Evolutionary conservation across 2,329 filamentous ascomycete species (phyloP).

Genomic region (Talaromyces piceae): DNA sequence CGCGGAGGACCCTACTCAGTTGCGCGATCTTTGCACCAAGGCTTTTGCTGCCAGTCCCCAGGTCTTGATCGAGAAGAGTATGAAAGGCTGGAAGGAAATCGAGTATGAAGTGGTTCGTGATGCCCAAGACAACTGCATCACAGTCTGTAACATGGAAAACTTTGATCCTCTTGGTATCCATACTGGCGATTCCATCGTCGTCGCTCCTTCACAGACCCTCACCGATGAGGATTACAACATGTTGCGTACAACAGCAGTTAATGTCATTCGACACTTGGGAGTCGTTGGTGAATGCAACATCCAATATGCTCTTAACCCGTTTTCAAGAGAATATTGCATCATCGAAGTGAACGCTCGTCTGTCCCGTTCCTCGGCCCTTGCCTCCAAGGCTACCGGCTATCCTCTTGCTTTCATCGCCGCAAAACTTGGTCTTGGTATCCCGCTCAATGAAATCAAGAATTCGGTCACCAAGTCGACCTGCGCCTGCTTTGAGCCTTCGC

Average conservation of each 20-base stretch:
- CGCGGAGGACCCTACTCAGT: constrained; percentile 75
- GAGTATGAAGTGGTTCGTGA: constrained; percentile 98
- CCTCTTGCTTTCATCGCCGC: constrained; percentile 93
- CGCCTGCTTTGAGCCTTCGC: constrained; percentile 95
- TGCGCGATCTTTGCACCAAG: constrained; percentile 84
- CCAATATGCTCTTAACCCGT: constrained; percentile 93
- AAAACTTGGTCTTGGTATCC: constrained; percentile 90
- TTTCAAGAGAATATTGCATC: constrained; percentile 94
- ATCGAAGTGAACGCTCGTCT: constrained; percentile 98
- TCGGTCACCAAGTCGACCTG: constrained; percentile 92
- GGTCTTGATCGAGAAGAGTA: constrained; percentile 91
- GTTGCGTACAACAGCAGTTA: constrained; percentile 92
- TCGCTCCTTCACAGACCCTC: constrained; percentile 91
- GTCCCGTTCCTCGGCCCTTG: constrained; percentile 88
- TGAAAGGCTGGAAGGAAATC: constrained; percentile 99
- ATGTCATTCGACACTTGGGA: constrained; percentile 92
- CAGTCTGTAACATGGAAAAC: constrained; percentile 99
- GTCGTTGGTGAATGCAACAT: constrained; percentile 99
- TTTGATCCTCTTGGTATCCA: constrained; percentile 98
- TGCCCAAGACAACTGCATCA: constrained; percentile 95
- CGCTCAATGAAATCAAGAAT: constrained; percentile 93
- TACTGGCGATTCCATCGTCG: constrained; percentile 96
- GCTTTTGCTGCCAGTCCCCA: constrained; percentile 93
- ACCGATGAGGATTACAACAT: constrained; percentile 99
- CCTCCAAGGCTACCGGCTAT: constrained; percentile 95